Conservation (phyloP, 352 stramenopile genomes). For the Phytopythium cucurbitacearum region DNA sequence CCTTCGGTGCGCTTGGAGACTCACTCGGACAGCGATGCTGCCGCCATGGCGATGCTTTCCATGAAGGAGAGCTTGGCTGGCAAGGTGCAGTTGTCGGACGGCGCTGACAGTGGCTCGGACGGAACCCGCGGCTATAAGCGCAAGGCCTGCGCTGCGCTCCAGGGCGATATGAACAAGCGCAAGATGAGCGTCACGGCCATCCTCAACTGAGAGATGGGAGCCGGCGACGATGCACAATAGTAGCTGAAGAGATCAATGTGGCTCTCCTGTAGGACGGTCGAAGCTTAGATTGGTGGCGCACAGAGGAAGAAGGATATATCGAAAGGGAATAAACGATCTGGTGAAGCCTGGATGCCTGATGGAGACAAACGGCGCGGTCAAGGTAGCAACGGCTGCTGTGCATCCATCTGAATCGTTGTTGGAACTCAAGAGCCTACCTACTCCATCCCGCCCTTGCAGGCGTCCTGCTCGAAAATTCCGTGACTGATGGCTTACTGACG, state of each 20-base stretch:
- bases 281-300: too few relatives aligned
- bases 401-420: too few relatives aligned
- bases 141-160: constrained; percentile 62
- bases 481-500: not conserved
- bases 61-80: constrained; percentile 58
- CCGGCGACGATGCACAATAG: not conserved
- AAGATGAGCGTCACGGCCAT: constrained; percentile 89
- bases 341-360: too few relatives aligned
- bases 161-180: constrained; percentile 57
- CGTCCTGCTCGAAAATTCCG: not conserved
- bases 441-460: too few relatives aligned
- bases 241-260: not conserved
- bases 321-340: too few relatives aligned
- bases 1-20: constrained; percentile 7
- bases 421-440: too few relatives aligned
- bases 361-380: too few relatives aligned
- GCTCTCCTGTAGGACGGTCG: too few relatives aligned
- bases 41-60: constrained; percentile 71
- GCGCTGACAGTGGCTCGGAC: constrained; percentile 27
- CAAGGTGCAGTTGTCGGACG: constrained; percentile 14
- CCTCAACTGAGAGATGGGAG: constrained; percentile 61
- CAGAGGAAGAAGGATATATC: too few relatives aligned
- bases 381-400: too few relatives aligned
- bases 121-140: constrained; percentile 42
- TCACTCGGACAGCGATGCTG: constrained; percentile 76